Evolutionary conservation across 2,329 filamentous ascomycete species (phyloP), one percentile per base, ranked within the genome.

Genomic region (Aspergillus carbonarius): DNA sequence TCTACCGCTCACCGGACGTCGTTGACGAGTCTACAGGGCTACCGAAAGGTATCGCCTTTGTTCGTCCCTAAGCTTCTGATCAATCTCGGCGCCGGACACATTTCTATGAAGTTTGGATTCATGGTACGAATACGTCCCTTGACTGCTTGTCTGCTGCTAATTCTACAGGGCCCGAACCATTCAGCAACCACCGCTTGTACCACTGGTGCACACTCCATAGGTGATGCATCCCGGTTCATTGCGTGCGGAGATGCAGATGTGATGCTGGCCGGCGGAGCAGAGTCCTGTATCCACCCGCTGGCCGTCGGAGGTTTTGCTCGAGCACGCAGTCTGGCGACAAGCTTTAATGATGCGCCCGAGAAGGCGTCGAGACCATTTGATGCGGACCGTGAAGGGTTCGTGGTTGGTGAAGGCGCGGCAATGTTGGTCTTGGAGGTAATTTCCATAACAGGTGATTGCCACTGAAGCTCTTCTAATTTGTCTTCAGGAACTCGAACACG

Each of bases 241-340:
- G 85, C 89, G n/a, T 88, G 88, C 70, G 93, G 92, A 6, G 93
- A 98, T 72, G 93, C 93, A 47, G 85, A 96, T 73, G 89, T 98
- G 55, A 98, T 99, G 92, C 78, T 99, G 8, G 92, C 95, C n/a
- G 95, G 95, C 42, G 93, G 93, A 27, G 87, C 93, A 8, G 95
- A 99, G 76, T 92, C 93, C 0, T 99, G 95, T 73, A 93, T 99
- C 57, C 93, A 99, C 71, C 95, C 95, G 9, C 82, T 99, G 44
- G 91, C 93, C 1, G 89, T 98, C 66, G 91, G 93, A 6, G 95
- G 93, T 6, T 99, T 99, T 70, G 89, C 92, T 23, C 85, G 92
- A 61, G 92, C 93, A 1, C 85, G 93, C 59, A 97, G 93, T 54
- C 79, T 99, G 35, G 88, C 92, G 6, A 96, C 91, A 0, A 83